phyloP scores from a whole-genome alignment of 345 rosid species.

The Firmiana major region DNA sequence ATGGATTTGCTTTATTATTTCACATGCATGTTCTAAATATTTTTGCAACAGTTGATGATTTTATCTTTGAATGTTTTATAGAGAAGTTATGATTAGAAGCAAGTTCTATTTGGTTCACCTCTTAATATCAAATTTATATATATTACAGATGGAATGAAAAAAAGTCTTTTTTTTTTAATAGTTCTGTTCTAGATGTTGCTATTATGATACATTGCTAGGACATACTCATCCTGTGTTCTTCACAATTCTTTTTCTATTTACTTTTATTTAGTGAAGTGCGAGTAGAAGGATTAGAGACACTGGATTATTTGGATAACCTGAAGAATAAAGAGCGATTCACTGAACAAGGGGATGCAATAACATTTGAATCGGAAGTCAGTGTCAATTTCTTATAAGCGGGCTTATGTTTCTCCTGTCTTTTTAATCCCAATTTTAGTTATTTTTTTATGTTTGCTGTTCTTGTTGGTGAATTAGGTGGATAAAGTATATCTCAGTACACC shows the following conservation, averaged over 20 bases:
- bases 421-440: neutral
- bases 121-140: neutral
- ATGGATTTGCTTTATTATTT: neutral
- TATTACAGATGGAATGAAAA: neutral
- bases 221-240: slow-evolving; percentile 19
- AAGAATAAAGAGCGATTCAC: slow-evolving; percentile 60
- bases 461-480: slow-evolving; percentile 51
- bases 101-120: slow-evolving; percentile 1
- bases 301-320: slow-evolving; percentile 86
- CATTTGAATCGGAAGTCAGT: slow-evolving; percentile 90
- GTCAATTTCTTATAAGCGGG: neutral
- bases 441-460: neutral
- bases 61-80: neutral
- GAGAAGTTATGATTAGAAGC: neutral
- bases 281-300: slow-evolving; percentile 92
- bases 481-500: slow-evolving; percentile 73
- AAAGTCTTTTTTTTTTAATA: neutral
- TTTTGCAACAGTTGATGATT: neutral
- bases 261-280: slow-evolving; percentile 73
- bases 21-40: neutral
- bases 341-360: slow-evolving; percentile 80
- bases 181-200: neutral
- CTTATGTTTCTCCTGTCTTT: slow-evolving; percentile 1
- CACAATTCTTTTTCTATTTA: neutral
- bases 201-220: neutral